Conservation (phyloP, 1,284 basidiomycete genomes). For the Naganishia cerealis region DNA sequence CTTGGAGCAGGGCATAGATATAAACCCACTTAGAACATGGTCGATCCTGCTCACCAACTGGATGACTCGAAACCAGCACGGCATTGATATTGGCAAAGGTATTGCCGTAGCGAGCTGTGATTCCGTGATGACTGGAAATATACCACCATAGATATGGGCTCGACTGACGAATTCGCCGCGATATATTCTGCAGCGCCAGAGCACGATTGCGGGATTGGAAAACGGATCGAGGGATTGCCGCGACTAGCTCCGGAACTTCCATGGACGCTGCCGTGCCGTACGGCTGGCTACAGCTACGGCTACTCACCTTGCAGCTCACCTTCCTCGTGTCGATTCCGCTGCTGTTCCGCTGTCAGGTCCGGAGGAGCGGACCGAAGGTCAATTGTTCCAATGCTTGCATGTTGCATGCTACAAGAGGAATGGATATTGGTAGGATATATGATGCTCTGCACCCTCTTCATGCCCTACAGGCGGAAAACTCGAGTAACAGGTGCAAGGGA, state of each 20-base stretch:
- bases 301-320: background rate
- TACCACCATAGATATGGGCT: background rate
- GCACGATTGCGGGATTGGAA: conserved; percentile 15
- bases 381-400: too few species aligned
- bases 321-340: background rate
- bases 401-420: too few species aligned
- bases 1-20: background rate
- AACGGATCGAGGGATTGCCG: conserved; percentile 3
- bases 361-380: too few species aligned
- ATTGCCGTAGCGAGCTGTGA: conserved; percentile 9
- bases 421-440: too few species aligned
- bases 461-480: too few species aligned
- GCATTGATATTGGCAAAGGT: conserved; percentile 8
- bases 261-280: background rate
- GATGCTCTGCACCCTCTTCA: too few species aligned
- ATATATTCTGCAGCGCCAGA: background rate
- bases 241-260: background rate
- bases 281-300: conserved; percentile 5
- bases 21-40: background rate
- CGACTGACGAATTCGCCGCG: conserved; percentile 11
- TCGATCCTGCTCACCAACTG: background rate
- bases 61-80: background rate
- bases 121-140: conserved; percentile 5
- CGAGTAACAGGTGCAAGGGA: too few species aligned
- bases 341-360: background rate